Conservation (phyloP, 306 rosid species). For the Vicia faba region DNA sequence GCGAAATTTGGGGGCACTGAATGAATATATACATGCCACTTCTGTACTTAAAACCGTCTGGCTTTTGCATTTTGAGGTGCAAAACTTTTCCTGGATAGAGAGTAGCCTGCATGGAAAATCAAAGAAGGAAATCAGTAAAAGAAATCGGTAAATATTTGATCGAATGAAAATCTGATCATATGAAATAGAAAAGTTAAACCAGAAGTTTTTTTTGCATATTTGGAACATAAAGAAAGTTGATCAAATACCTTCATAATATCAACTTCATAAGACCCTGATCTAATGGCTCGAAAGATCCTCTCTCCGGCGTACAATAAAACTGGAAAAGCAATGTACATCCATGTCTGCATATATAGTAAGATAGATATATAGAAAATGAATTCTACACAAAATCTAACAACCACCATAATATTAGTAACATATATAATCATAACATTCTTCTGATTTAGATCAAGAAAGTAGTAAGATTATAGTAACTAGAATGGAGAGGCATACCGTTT, state of each 20-base stretch:
- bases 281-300: conserved; percentile 70
- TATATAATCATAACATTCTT: too few relatives aligned
- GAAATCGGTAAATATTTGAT: background rate
- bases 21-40: conserved; percentile 92
- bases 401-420: too few relatives aligned
- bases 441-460: background rate
- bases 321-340: conserved; percentile 87
- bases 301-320: conserved; percentile 68
- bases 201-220: background rate
- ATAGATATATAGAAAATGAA: too few relatives aligned
- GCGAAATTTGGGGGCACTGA: conserved; percentile 88
- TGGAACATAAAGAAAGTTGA: conserved; percentile 13
- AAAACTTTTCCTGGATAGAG: conserved; percentile 77
- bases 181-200: background rate
- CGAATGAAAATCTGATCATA: too few relatives aligned
- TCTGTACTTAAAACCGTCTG: conserved; percentile 68
- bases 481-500: conserved; percentile 56
- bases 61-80: conserved; percentile 75
- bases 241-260: conserved; percentile 70
- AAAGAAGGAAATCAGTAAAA: background rate
- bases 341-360: conserved; percentile 67
- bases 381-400: too few relatives aligned
- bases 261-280: conserved; percentile 75
- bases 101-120: conserved; percentile 51
- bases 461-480: background rate